Conservation (phyloP, 169 alveolate species). For the Plasmodium inui region DNA sequence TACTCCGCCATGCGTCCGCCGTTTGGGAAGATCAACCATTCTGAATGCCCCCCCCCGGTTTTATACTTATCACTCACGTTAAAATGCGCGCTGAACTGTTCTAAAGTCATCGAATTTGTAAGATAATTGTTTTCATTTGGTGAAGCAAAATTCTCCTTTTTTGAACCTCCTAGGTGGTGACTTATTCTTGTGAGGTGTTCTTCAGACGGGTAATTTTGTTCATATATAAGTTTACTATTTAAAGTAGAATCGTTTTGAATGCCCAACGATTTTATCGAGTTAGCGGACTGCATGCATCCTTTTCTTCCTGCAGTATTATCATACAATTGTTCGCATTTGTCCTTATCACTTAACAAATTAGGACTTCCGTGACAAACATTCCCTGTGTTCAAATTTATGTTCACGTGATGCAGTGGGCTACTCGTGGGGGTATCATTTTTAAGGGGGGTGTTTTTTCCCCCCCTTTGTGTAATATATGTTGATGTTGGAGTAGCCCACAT, state of each 20-base stretch:
- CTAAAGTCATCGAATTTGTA: conserved; percentile 9
- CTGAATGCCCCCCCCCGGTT: neutral
- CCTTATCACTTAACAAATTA: conserved; percentile 13
- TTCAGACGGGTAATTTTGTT: neutral
- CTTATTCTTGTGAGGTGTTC: neutral
- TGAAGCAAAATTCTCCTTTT: neutral
- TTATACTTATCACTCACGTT: conserved; percentile 1
- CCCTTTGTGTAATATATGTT: neutral
- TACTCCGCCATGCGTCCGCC: neutral
- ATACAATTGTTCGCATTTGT: neutral
- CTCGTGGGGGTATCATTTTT: neutral
- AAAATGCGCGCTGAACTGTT: neutral
- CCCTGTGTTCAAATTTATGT: neutral
- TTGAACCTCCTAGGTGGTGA: neutral
- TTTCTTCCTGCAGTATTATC: neutral
- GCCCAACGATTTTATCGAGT: conserved; percentile 10
- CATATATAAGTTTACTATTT: conserved; percentile 1
- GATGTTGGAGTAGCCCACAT: neutral
- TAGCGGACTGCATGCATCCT: neutral
- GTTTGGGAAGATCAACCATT: neutral
- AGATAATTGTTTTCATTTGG: conserved; percentile 9
- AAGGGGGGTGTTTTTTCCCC: neutral
- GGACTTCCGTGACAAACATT: neutral
- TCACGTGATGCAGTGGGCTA: neutral
- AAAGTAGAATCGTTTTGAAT: neutral